Evolutionary conservation across 805 yeast species (phyloP), one percentile per base, ranked within the genome.

Genomic region (Starmerella etchellsii): DNA sequence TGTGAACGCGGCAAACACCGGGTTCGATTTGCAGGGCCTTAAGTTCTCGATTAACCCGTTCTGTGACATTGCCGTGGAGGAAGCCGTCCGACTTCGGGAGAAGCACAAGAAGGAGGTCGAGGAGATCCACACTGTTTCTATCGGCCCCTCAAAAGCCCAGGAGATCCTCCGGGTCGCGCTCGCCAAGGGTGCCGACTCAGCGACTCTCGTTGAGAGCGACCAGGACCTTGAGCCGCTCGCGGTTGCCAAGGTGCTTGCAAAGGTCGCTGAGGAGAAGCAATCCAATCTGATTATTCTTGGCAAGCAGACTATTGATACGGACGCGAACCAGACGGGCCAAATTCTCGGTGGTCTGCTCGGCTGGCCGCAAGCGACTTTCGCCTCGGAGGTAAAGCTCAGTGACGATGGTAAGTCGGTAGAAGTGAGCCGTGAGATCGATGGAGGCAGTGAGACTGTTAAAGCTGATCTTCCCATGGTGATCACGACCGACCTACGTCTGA

Each of bases 351-450:
- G 95, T 9, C 65, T 88, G 46, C 70, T 88, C 61, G 74, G 77
- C 55, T 88, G 97, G 97, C 93, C 96, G 16, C 96, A 87, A 55
- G 95, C 95, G 26, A 88, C 96, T 26, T 82, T 84, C 57, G 96
- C 95, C 6, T 79, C 91, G 35, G 80, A 82, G 59, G 88, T 88
- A 28, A 79, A 70, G 32, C 59, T 84, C 18, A 61, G 66, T 30
- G 71, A 68, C 16, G 75, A 70, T 37, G 66, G 66, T 38, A 66
- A 60, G 19, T 51, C 53, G 22, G 72, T 80, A 18, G 70, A 72
- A 25, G 93, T 91, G 22, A 81, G 88, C 34, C 73, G 95, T 57
- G 98, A 91, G 66, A 75, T 88, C 36, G 99, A 91, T 59, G 96
- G 96, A 40, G 98, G 98, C 55, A 76, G 81, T 37, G 94, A 84